Evolutionary conservation across 108 stramenopile genomes (phyloP).

Genomic region (Skeletonema potamos): DNA sequence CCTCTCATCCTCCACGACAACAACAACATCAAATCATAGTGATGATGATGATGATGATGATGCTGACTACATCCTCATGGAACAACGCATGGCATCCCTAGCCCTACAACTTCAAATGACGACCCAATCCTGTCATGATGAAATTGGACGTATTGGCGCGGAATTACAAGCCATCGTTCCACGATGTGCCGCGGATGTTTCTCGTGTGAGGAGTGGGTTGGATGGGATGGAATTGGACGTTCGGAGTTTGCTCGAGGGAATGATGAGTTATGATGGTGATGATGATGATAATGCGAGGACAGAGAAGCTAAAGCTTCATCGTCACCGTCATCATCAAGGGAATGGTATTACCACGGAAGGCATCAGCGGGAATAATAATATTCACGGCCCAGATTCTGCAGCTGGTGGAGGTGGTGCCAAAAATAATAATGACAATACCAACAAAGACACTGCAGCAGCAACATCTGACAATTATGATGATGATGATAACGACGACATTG

Average conservation of each 20-base stretch:
- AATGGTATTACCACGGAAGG: no score
- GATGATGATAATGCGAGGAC: no score
- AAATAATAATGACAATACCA: background rate
- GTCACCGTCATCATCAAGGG: no score
- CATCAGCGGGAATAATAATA: background rate
- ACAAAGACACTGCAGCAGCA: background rate
- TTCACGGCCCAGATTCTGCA: conserved; percentile 1
- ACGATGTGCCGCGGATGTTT: conserved; percentile 79
- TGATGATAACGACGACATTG: no score
- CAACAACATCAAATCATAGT: background rate
- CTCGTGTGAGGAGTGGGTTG: conserved; percentile 62
- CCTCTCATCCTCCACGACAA: conserved; percentile 18
- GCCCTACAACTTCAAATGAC: conserved; percentile 81
- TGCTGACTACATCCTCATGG: conserved; percentile 37
- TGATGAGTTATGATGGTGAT: background rate
- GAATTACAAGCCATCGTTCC: conserved; percentile 84
- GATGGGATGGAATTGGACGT: conserved; percentile 73
- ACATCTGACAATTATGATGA: background rate
- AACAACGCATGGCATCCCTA: conserved; percentile 75
- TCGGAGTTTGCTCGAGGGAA: conserved; percentile 48
- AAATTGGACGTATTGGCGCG: conserved; percentile 82
- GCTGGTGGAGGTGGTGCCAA: background rate
- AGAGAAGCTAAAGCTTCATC: no score
- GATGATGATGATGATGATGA: conserved; percentile 10
- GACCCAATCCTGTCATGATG: conserved; percentile 84